Evolutionary conservation across 2,329 filamentous ascomycete genomes (phyloP).

Genomic region (Geosmithia putterillii): DNA sequence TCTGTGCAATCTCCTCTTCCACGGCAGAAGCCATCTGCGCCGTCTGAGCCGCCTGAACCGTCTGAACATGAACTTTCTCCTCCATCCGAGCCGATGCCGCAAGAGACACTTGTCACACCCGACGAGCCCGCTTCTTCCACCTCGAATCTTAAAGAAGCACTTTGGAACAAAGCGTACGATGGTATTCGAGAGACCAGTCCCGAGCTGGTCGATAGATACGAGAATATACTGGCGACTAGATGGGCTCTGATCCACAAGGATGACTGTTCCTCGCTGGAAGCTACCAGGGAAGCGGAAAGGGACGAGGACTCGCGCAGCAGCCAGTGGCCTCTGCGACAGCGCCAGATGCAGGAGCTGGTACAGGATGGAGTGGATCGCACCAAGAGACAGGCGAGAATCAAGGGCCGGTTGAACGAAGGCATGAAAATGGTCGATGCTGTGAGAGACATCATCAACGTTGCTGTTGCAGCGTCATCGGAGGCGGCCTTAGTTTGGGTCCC

Average conservation of each 20-base stretch:
- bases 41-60: too few species aligned
- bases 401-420: constrained; percentile 9
- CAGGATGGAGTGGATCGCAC: constrained; percentile 13
- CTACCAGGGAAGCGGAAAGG: constrained; percentile 6
- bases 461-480: constrained; percentile 14
- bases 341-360: constrained; percentile 16
- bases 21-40: too few species aligned
- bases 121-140: too few species aligned
- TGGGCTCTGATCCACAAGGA: neutral
- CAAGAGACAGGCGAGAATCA: constrained; percentile 10
- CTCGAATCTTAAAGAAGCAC: too few species aligned
- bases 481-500: constrained; percentile 23
- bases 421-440: constrained; percentile 10
- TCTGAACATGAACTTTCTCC: too few species aligned
- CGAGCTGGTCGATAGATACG: constrained; percentile 8
- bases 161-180: constrained; percentile 10
- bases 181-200: constrained; percentile 5
- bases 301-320: too few species aligned
- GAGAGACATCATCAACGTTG: constrained; percentile 12
- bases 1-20: too few species aligned
- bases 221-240: constrained; percentile 7
- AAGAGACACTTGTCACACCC: too few species aligned
- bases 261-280: neutral
- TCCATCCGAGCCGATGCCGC: too few species aligned
- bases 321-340: too few species aligned